Conservation (phyloP, 306 rosid genomes). For the Quercus aquifolioides region DNA sequence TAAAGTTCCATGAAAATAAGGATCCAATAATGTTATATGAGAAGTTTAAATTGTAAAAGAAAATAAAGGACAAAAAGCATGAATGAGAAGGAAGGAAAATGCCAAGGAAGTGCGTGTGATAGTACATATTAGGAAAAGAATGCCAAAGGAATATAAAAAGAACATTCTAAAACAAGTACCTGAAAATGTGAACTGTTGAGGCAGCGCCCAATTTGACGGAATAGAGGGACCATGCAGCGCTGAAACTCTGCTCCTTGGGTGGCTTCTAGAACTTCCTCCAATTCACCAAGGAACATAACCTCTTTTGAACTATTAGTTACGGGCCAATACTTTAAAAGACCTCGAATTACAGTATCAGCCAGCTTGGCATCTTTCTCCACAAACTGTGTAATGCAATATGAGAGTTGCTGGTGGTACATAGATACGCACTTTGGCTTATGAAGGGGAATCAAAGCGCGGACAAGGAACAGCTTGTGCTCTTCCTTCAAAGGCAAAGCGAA, state of each 20-base stretch:
- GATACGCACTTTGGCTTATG: constrained; percentile 62
- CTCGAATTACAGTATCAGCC: constrained; percentile 57
- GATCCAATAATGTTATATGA: background rate
- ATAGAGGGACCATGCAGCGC: constrained; percentile 56
- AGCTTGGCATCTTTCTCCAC: constrained; percentile 67
- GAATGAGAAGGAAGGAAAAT: background rate
- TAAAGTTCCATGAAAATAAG: background rate
- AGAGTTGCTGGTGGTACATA: constrained; percentile 61
- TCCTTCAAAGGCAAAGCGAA: constrained; percentile 70
- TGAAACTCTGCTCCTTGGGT: constrained; percentile 58
- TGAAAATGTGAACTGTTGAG: constrained; percentile 66
- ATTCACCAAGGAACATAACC: constrained; percentile 63
- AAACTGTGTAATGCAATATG: constrained; percentile 58
- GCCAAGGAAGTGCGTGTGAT: background rate
- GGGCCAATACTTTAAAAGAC: constrained; percentile 65
- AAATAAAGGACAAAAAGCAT: background rate
- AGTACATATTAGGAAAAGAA: too few species aligned
- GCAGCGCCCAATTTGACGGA: constrained; percentile 52
- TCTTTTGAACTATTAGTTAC: constrained; percentile 58
- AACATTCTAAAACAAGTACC: constrained; percentile 26
- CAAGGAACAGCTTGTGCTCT: constrained; percentile 70
- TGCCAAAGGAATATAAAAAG: background rate
- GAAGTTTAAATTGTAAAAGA: background rate
- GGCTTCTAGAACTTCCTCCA: constrained; percentile 65
- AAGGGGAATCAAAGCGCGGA: constrained; percentile 57